phyloP scores from a whole-genome alignment of 805 yeast genomes.

The Candida khao-thaluensis region DNA sequence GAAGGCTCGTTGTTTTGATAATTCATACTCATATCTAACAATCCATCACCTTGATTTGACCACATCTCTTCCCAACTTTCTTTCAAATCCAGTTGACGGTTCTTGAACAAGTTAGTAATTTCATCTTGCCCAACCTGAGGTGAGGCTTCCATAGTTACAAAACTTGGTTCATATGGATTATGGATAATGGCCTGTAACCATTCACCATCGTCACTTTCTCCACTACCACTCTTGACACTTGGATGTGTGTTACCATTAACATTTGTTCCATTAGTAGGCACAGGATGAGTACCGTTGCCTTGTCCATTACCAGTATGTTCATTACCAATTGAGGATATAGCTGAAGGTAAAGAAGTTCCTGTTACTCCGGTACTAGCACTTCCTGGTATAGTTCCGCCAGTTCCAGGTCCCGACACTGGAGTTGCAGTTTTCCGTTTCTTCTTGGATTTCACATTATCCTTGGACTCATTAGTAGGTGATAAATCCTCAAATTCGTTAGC shows the following conservation, averaged over 20 bases:
- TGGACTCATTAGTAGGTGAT: constrained; percentile 1
- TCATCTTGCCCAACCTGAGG: constrained; percentile 33
- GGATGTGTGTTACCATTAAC: constrained; percentile 1
- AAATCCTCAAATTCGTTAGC: constrained; percentile 3
- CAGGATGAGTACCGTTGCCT: no score
- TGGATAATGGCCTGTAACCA: constrained; percentile 73
- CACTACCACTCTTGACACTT: constrained; percentile 1
- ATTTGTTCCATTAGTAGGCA: background rate
- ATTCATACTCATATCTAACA: background rate
- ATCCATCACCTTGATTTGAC: constrained; percentile 2
- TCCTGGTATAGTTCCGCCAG: background rate
- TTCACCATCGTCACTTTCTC: constrained; percentile 34
- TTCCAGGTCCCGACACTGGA: background rate
- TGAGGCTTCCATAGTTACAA: constrained; percentile 19
- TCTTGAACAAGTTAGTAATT: constrained; percentile 59
- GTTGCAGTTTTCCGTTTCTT: background rate
- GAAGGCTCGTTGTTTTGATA: background rate
- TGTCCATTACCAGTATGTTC: no score
- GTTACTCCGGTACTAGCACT: no score
- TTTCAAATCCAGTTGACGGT: constrained; percentile 64
- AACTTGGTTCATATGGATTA: constrained; percentile 61
- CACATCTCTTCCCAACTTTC: constrained; percentile 1
- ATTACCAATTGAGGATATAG: no score
- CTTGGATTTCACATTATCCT: background rate
- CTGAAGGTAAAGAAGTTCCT: no score